phyloP scores from a whole-genome alignment of 768 basidiomycete genomes.

The Hericium alpestre region DNA sequence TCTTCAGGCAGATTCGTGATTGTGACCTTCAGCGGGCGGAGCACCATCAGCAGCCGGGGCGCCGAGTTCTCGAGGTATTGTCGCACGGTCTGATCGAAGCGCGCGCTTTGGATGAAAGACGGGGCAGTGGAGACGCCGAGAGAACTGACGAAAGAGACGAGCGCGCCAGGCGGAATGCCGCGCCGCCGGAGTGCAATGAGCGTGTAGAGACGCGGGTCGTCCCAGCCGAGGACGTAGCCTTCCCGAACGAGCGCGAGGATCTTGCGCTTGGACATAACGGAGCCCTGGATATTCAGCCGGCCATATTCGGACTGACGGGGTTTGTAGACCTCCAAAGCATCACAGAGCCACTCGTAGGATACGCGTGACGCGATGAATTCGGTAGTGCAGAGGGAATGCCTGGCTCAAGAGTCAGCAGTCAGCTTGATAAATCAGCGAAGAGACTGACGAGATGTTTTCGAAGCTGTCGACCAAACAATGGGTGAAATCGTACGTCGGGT shows the following conservation, averaged over 20 bases:
- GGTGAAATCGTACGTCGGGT: constrained; percentile 98
- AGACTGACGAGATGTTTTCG: constrained; percentile 92
- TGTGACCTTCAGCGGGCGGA: constrained; percentile 81
- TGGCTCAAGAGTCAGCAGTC: constrained; percentile 20
- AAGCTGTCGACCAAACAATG: constrained; percentile 98
- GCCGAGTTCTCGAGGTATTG: constrained; percentile 83
- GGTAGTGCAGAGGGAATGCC: constrained; percentile 92
- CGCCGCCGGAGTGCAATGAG: constrained; percentile 91
- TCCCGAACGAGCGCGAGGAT: constrained; percentile 81
- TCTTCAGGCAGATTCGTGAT: constrained; percentile 88
- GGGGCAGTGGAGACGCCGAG: constrained; percentile 87
- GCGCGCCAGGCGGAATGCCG: constrained; percentile 93
- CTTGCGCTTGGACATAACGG: constrained; percentile 95
- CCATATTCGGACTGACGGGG: constrained; percentile 96
- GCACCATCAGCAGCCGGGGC: constrained; percentile 83
- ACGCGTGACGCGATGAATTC: constrained; percentile 94
- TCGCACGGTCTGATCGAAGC: constrained; percentile 85
- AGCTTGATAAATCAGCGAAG: constrained; percentile 1
- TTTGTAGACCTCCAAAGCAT: constrained; percentile 94
- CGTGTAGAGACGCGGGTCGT: constrained; percentile 94
- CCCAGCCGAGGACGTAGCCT: constrained; percentile 83
- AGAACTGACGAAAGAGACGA: constrained; percentile 83
- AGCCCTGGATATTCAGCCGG: constrained; percentile 84
- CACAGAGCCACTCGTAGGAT: constrained; percentile 99
- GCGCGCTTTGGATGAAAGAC: constrained; percentile 74